Conservation (phyloP, 352 stramenopile species). For the Pythium rhizo-oryzae region DNA sequence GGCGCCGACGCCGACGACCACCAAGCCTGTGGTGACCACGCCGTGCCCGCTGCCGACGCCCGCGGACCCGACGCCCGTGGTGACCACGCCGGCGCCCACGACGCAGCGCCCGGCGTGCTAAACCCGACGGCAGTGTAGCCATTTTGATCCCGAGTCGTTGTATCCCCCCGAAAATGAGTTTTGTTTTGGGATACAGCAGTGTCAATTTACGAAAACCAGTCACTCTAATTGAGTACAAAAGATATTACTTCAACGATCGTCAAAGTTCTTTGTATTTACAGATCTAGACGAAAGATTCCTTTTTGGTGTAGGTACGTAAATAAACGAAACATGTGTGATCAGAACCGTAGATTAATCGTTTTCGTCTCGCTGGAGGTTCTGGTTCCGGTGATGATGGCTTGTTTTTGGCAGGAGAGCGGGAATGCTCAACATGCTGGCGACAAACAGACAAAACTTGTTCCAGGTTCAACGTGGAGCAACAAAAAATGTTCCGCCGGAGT, state of each 20-base stretch:
- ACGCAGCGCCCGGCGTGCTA: slow-evolving; percentile 1
- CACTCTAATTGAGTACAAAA: too few relatives aligned
- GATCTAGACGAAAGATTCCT: too few relatives aligned
- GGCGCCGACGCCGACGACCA: not conserved
- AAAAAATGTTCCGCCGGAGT: not conserved
- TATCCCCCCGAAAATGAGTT: not conserved
- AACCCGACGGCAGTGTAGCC: not conserved
- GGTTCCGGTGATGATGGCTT: not conserved
- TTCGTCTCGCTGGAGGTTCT: not conserved
- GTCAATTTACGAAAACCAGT: too few relatives aligned
- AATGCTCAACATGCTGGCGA: not conserved
- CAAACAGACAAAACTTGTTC: not conserved
- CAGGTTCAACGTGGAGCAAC: slow-evolving; percentile 4
- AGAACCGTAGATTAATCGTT: too few relatives aligned
- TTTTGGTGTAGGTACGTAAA: too few relatives aligned
- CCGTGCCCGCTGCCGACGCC: slow-evolving; percentile 1
- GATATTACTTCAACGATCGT: too few relatives aligned
- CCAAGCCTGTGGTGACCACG: not conserved
- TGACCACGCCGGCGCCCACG: not conserved
- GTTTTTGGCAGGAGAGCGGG: not conserved
- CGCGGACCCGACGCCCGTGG: not conserved
- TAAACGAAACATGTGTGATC: too few relatives aligned
- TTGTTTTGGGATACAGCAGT: not conserved
- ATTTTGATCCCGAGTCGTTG: not conserved
- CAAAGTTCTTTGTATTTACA: too few relatives aligned